Evolutionary conservation across 352 stramenopile genomes (phyloP), one percentile per base, ranked within the genome.

Genomic region (Phytophthora agathidicida): DNA sequence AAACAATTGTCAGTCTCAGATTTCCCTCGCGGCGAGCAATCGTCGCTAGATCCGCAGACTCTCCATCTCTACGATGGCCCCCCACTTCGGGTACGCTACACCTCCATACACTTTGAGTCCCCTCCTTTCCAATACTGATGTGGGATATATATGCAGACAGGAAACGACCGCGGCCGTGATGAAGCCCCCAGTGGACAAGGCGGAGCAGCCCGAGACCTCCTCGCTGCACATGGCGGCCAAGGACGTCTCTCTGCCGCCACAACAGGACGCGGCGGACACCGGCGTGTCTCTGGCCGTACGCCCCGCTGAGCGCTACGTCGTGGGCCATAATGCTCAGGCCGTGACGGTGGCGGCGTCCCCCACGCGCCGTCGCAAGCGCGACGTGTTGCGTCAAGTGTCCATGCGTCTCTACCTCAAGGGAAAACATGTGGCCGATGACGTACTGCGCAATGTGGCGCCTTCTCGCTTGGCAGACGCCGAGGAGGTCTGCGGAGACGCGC

Each of bases 381-480:
- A 89, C 42, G 68, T 90, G n/a, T 55, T 92, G 48, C 81, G 81
- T 27, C 82, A 92, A 50, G 75, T 92, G 44, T 91, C 83, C 33
- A 80, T 94, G 75, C 77, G 83, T 2, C 59, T 94, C 23, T 90
- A 89, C 63, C 59, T 90, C 22, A 92, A 88, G 49, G 80, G 73
- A 16, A 62, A 64, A 55, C 61, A 87, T 54, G 82, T 91, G 46
- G 84, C 85, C 23, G 70, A 76, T 19, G 77, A 88, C 48, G 71
- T 91, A 30, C 60, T 92, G 45, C 72, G 71, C 8, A 91, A 83
- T 60, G 77, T 89, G 28, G 78, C 77, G 17, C 65, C 67, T 3
- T 66, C 48, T 16, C 77, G 79, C 16, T 67, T 90, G 27, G 79
- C 76, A n/a, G 82, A 91, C 47, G 76, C 73, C 1, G 83, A 90